Evolutionary conservation across 2,329 filamentous ascomycete genomes (phyloP), one percentile per base, ranked within the genome.

Genomic region (Onygenales sp.): DNA sequence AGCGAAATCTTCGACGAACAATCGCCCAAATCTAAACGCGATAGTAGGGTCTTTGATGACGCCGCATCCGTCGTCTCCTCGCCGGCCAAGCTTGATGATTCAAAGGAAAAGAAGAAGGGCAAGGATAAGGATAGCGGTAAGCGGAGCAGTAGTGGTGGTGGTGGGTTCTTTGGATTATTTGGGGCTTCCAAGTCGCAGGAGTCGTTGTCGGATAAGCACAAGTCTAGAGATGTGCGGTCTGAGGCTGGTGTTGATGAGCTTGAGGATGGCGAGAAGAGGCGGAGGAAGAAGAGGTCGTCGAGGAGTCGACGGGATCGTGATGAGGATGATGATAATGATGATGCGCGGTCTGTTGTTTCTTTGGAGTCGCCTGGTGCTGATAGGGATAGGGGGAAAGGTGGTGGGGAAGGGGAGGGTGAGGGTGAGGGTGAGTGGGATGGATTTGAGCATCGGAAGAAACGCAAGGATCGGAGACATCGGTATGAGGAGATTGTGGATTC

Each of bases 241-340:
- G 69, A 72, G 56, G 59, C 62, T 49, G 67, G 62, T 53, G 54
- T 61, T 44, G 67, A 69, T 17, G 73, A 74, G 14, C 68, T 68
- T 47, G 67, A 67, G 40, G 69, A 74, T 40, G 65, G 67, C 11
- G 62, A 65, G 32, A 72, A 73, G 52, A 73, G 69, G 55, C 72
- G 70, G 43, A 74, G 71, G 56, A 70, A 71, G 57, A 75, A 76
- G 61, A 74, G 68, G 64, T 60, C 69, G 62, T 63, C 68, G 52
- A 60, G 71, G 64, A 61, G 70, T 43, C 59, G 61, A 55, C 34
- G 17, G 34, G 47, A 49, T 11, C 17, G 34, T 4, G 47, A 14
- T 49, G 47, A 49, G 47, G 21, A 21, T 57, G 58, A 66, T 55
- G 58, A 70, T 49, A 69, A 72, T 53, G 71, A 73, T 47, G 67